Evolutionary conservation across 2,329 filamentous ascomycete species (phyloP).

Genomic region (Trichoderma semiorbis): DNA sequence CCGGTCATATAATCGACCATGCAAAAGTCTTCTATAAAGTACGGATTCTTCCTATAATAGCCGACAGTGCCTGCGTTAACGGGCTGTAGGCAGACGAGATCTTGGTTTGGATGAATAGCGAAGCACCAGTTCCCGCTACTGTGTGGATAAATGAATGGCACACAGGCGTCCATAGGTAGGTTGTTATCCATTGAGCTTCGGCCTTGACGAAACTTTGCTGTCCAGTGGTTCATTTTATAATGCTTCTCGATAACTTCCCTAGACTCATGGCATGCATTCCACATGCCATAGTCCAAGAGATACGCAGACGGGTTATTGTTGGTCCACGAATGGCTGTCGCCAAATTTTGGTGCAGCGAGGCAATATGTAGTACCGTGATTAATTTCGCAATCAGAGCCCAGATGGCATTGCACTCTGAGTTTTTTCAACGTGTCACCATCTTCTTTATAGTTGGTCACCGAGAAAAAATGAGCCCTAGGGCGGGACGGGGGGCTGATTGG

Average conservation of each 20-base stretch:
- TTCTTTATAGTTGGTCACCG: neutral
- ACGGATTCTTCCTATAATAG: neutral
- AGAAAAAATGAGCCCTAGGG: constrained; percentile 4
- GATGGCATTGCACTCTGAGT: constrained; percentile 5
- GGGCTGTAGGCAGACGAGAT: neutral
- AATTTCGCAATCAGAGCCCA: neutral
- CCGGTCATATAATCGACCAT: neutral
- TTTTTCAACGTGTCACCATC: neutral
- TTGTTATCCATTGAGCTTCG: neutral
- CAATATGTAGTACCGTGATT: neutral
- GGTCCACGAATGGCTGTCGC: neutral
- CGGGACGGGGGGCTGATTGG: neutral
- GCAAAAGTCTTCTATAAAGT: neutral
- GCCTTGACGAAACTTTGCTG: neutral
- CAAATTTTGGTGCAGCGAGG: neutral
- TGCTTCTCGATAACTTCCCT: neutral
- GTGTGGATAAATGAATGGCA: neutral
- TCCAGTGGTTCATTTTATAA: neutral
- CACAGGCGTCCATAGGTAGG: neutral
- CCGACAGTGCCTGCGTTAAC: neutral
- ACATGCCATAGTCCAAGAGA: constrained; percentile 12
- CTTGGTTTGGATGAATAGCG: neutral
- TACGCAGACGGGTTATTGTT: constrained; percentile 6
- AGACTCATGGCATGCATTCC: constrained; percentile 4
- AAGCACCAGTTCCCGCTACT: neutral